Evolutionary conservation across 106 monocot genomes (phyloP).

Genomic region (Hemerocallis citrina): DNA sequence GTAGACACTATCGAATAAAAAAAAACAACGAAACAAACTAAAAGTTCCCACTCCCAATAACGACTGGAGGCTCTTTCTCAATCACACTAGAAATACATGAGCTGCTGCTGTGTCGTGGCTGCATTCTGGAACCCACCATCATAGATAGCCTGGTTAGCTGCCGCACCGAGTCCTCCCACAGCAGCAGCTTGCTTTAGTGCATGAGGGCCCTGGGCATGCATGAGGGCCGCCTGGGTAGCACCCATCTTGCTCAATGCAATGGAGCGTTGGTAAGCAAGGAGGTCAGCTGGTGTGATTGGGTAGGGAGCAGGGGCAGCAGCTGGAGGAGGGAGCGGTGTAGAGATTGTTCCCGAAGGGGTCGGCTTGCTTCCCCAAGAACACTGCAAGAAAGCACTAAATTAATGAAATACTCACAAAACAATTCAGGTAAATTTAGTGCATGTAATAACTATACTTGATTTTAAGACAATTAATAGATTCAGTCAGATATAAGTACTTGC

Average conservation of each 20-base stretch:
- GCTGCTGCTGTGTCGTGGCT: slow-evolving; percentile 55
- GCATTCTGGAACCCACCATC: slow-evolving; percentile 51
- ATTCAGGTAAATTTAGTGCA: too few species aligned
- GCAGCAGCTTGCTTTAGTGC: slow-evolving; percentile 54
- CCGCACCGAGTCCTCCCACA: slow-evolving; percentile 42
- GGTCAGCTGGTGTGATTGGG: slow-evolving; percentile 30
- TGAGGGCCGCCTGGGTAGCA: slow-evolving; percentile 35
- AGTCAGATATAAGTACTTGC: too few species aligned
- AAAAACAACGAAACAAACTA: too few species aligned
- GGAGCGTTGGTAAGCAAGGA: slow-evolving; percentile 39
- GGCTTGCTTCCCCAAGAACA: slow-evolving; percentile 80
- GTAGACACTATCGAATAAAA: too few species aligned
- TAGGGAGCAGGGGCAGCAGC: slow-evolving; percentile 37
- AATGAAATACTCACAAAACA: too few species aligned
- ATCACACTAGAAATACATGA: slow-evolving; percentile 57
- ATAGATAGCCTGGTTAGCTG: slow-evolving; percentile 63
- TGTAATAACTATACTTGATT: too few species aligned
- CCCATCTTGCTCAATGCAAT: slow-evolving; percentile 48
- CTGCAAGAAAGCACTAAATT: slow-evolving; percentile 21
- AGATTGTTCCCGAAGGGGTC: slow-evolving; percentile 47
- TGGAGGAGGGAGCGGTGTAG: slow-evolving; percentile 53
- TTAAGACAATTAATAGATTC: too few species aligned
- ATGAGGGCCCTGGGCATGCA: slow-evolving; percentile 50
- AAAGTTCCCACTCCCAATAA: too few species aligned
- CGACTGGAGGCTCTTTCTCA: too few species aligned